phyloP scores from a whole-genome alignment of 225 moss, liverwort and hornwort genomes.

The Climacium dendroides region DNA sequence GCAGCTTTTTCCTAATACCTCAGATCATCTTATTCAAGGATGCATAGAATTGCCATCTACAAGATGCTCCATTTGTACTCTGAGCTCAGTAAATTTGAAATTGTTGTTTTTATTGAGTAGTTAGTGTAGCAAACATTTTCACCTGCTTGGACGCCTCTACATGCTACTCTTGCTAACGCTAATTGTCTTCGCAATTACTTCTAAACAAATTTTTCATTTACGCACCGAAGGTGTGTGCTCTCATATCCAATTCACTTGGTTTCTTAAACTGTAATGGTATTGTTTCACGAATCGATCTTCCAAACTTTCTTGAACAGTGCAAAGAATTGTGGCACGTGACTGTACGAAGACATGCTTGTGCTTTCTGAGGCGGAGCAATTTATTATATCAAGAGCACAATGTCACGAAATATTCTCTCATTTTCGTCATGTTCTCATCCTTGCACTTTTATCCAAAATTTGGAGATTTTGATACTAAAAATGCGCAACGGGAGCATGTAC shows the following conservation, averaged over 20 bases:
- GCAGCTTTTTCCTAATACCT: background rate
- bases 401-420: background rate
- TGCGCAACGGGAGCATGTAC: background rate
- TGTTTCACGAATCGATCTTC: no score
- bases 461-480: no score
- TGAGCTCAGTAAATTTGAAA: background rate
- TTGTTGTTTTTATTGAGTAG: background rate
- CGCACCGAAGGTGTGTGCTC: background rate
- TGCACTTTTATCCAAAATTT: background rate
- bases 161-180: background rate
- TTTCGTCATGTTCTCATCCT: background rate
- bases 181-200: background rate
- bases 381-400: background rate
- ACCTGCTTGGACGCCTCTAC: background rate
- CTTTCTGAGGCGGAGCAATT: background rate
- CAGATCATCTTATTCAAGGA: background rate
- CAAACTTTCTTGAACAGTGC: background rate
- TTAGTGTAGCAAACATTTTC: background rate
- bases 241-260: background rate
- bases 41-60: background rate
- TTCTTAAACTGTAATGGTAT: background rate
- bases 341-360: background rate
- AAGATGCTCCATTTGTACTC: background rate
- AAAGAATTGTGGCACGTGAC: background rate
- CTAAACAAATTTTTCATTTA: no score